Percentiles rank a stretch among this genome's conserved stretches.
These are phyloP conservation scores for Penicillium psychrofluorescens DNA, from an alignment of 495 filamentous ascomycete species.

Conservation along the genomic window DNA sequence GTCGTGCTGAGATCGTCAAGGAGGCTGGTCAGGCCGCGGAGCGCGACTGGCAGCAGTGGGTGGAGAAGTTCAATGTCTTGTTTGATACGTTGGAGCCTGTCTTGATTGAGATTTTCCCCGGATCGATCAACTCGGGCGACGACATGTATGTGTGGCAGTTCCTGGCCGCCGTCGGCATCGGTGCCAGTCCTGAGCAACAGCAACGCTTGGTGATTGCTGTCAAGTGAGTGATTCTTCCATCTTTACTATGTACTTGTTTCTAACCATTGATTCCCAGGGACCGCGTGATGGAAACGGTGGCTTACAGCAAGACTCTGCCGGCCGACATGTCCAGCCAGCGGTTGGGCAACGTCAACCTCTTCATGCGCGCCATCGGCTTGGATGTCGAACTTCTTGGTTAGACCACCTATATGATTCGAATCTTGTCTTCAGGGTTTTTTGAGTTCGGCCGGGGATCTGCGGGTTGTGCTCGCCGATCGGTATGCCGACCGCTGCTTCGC, in stretches of 20 bases:
- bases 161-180: constrained; percentile 86
- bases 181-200: constrained; percentile 87
- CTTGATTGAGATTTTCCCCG: constrained; percentile 79
- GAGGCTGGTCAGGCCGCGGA: constrained; percentile 62
- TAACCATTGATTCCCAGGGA: constrained; percentile 46
- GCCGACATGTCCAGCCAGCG: constrained; percentile 73
- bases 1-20: constrained; percentile 87
- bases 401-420: background rate
- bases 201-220: constrained; percentile 89
- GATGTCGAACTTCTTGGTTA: constrained; percentile 90
- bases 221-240: constrained; percentile 50
- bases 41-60: constrained; percentile 77
- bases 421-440: too few species aligned
- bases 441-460: too few species aligned
- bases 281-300: constrained; percentile 92
- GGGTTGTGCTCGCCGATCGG: too few species aligned
- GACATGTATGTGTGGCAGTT: constrained; percentile 99
- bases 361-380: constrained; percentile 95
- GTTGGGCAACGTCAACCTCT: constrained; percentile 88
- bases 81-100: constrained; percentile 82
- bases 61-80: constrained; percentile 69
- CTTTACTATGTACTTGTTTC: background rate
- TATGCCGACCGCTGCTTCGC: too few species aligned
- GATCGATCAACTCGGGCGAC: constrained; percentile 69
- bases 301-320: constrained; percentile 79